Conservation (phyloP, 805 yeast genomes). For the Wickerhamiella qilinensis region DNA sequence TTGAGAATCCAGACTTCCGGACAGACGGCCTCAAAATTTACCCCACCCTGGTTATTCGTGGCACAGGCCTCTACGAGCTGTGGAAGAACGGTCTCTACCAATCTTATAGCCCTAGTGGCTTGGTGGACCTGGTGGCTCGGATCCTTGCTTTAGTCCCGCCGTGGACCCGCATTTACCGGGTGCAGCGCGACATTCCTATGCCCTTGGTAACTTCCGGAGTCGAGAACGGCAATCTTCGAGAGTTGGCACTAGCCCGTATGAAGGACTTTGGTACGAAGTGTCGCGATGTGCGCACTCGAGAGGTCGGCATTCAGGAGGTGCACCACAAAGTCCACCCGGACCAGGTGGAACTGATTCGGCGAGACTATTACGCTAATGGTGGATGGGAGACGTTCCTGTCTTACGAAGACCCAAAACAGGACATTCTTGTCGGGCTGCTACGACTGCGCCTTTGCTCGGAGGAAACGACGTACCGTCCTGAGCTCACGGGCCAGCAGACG, state of each 20-base stretch:
- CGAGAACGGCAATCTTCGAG: constrained; percentile 92
- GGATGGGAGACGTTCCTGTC: constrained; percentile 60
- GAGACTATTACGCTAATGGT: constrained; percentile 94
- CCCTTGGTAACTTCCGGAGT: constrained; percentile 96
- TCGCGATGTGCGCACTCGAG: constrained; percentile 92
- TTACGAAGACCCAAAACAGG: constrained; percentile 94
- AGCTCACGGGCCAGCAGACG: constrained; percentile 66
- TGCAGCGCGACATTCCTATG: constrained; percentile 98
- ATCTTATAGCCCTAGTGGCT: constrained; percentile 85
- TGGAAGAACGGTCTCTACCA: constrained; percentile 95
- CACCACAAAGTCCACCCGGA: constrained; percentile 95
- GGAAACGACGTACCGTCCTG: constrained; percentile 80
- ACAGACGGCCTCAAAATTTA: constrained; percentile 93
- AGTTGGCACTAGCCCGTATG: constrained; percentile 92
- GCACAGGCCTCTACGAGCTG: constrained; percentile 90
- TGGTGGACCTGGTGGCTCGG: constrained; percentile 89
- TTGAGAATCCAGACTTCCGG: constrained; percentile 91
- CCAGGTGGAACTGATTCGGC: constrained; percentile 85
- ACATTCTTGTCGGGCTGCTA: constrained; percentile 79
- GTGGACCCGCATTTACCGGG: constrained; percentile 97
- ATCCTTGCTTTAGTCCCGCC: constrained; percentile 95
- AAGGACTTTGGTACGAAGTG: constrained; percentile 93
- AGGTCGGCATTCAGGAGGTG: constrained; percentile 96
- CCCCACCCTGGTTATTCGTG: constrained; percentile 92
- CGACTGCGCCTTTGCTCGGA: constrained; percentile 79